These are phyloP conservation scores for Fusarium redolens DNA, from an alignment of 2,329 filamentous ascomycete species.

Conservation along the genomic window DNA sequence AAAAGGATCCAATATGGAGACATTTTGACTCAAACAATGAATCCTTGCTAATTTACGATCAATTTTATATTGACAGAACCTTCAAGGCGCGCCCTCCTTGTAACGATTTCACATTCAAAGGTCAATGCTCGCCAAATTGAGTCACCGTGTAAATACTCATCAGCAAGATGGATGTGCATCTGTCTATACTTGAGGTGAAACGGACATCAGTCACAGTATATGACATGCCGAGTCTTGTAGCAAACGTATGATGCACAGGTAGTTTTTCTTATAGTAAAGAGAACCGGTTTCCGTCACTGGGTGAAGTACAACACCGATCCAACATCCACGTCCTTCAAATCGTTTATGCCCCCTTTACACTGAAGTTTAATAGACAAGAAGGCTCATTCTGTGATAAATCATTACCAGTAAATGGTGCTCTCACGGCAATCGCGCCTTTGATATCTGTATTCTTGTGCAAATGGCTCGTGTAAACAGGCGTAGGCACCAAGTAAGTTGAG, in stretches of 20 bases:
- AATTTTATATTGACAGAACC: neutral
- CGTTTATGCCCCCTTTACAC: neutral
- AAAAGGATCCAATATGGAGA: constrained; percentile 3
- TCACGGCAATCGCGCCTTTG: accelerated
- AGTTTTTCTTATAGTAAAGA: neutral
- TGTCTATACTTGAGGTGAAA: neutral
- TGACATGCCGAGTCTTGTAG: neutral
- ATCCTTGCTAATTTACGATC: neutral
- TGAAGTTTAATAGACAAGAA: neutral
- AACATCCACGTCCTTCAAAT: neutral
- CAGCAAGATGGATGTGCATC: accelerated
- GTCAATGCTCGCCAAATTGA: neutral
- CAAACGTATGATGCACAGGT: accelerated
- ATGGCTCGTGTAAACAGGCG: neutral
- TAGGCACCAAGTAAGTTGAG: neutral
- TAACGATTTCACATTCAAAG: neutral
- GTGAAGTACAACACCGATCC: neutral
- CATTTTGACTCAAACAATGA: constrained; percentile 11
- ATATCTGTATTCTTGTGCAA: too few relatives aligned
- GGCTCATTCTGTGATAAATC: neutral
- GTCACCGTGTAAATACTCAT: neutral
- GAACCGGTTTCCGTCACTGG: neutral
- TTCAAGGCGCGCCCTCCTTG: neutral
- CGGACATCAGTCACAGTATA: accelerated
- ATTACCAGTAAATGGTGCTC: neutral